phyloP scores from a whole-genome alignment of 306 rosid genomes.

The Cercis canadensis region DNA sequence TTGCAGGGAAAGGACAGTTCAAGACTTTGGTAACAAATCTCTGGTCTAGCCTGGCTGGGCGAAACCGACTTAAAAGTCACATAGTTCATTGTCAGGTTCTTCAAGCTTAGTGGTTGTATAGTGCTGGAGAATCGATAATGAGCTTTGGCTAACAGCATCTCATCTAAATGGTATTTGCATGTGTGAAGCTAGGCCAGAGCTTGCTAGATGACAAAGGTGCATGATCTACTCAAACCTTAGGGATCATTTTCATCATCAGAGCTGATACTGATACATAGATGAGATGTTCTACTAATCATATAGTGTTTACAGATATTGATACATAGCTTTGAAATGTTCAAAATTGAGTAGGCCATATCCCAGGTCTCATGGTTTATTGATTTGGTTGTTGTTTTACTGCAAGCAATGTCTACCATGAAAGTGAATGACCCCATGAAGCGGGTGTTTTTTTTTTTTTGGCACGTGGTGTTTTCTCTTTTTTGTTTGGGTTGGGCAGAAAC shows the following conservation, averaged over 20 bases:
- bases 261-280: slow-evolving; percentile 34
- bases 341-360: slow-evolving; percentile 39
- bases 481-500: slow-evolving; percentile 28
- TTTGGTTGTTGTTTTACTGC: slow-evolving; percentile 35
- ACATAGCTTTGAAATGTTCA: slow-evolving; percentile 48
- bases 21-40: slow-evolving; percentile 79
- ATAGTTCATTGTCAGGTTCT: slow-evolving; percentile 92
- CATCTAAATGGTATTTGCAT: slow-evolving; percentile 22
- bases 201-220: slow-evolving; percentile 35
- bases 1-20: slow-evolving; percentile 80
- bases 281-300: slow-evolving; percentile 44
- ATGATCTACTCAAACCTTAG: slow-evolving; percentile 16
- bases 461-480: too few species aligned
- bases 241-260: slow-evolving; percentile 38
- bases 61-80: slow-evolving; percentile 85
- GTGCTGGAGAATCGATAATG: slow-evolving; percentile 29
- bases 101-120: slow-evolving; percentile 65
- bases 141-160: slow-evolving; percentile 25
- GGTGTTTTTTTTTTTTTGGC: too few species aligned
- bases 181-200: slow-evolving; percentile 36
- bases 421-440: not conserved
- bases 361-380: slow-evolving; percentile 34
- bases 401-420: slow-evolving; percentile 29
- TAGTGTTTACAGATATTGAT: slow-evolving; percentile 51
- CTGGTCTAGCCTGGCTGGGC: slow-evolving; percentile 82